Evolutionary conservation across 139 green algal genomes (phyloP).

Genomic region (Parachlorella kessleri): DNA sequence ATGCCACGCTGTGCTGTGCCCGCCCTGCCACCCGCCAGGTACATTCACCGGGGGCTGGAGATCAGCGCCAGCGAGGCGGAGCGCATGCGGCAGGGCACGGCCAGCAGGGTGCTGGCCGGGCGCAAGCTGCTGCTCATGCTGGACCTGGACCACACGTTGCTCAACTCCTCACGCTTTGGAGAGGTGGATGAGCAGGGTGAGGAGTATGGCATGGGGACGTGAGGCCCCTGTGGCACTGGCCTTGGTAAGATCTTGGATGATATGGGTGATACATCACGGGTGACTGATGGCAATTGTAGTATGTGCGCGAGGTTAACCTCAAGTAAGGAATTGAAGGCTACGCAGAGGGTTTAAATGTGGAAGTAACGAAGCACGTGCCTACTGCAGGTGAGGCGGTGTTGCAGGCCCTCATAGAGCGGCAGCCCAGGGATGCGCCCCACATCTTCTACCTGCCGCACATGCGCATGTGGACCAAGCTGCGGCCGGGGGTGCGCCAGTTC

Average conservation of each 20-base stretch:
- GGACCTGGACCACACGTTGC: slow-evolving; percentile 96
- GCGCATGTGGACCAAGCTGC: slow-evolving; percentile 94
- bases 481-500: slow-evolving; percentile 76
- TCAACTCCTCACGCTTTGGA: slow-evolving; percentile 73
- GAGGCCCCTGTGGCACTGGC: no score
- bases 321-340: no score
- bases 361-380: not conserved
- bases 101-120: slow-evolving; percentile 35
- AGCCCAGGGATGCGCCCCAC: slow-evolving; percentile 14
- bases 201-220: no score
- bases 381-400: slow-evolving; percentile 7
- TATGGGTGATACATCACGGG: no score
- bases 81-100: slow-evolving; percentile 35
- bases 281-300: no score
- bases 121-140: slow-evolving; percentile 79
- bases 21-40: not conserved
- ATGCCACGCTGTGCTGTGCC: no score
- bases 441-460: slow-evolving; percentile 76
- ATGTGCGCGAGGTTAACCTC: no score
- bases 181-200: slow-evolving; percentile 19
- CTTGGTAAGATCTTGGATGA: no score
- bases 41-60: slow-evolving; percentile 47
- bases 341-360: no score
- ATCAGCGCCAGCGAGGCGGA: slow-evolving; percentile 49
- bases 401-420: slow-evolving; percentile 12